These are phyloP conservation scores for Candida sphagnicola DNA, from an alignment of 805 yeast genomes.

Conservation along the genomic window DNA sequence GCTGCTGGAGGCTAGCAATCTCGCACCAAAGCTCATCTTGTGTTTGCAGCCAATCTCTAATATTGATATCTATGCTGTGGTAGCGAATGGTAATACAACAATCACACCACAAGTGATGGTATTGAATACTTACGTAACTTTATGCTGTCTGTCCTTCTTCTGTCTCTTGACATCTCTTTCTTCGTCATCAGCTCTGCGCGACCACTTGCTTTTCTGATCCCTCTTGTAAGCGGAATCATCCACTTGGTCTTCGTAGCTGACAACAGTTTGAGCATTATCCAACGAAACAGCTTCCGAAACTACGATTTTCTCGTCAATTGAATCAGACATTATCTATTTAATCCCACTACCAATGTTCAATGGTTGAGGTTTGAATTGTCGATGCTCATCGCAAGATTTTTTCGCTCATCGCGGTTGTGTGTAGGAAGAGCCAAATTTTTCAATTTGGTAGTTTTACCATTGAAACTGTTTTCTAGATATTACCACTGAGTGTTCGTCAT, in stretches of 20 bases:
- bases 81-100: no score
- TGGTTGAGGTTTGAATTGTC: no score
- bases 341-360: no score
- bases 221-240: slow-evolving; percentile 38
- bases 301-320: not conserved
- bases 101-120: no score
- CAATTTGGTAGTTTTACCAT: not conserved
- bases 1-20: no score
- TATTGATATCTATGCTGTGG: no score
- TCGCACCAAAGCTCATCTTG: no score
- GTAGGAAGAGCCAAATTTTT: not conserved
- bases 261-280: slow-evolving; percentile 1
- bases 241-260: slow-evolving; percentile 25
- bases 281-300: not conserved
- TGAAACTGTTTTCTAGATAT: no score
- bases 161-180: slow-evolving; percentile 16
- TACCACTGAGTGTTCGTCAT: no score
- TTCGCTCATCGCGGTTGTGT: not conserved
- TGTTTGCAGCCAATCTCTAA: no score
- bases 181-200: slow-evolving; percentile 17
- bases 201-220: slow-evolving; percentile 35
- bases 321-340: not conserved
- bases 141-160: slow-evolving; percentile 23
- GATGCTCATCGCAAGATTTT: not conserved
- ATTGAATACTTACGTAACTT: slow-evolving; percentile 63